Evolutionary conservation across 1,139 yeast species (phyloP).

Genomic region (Saccharomycopsis hybrid): DNA sequence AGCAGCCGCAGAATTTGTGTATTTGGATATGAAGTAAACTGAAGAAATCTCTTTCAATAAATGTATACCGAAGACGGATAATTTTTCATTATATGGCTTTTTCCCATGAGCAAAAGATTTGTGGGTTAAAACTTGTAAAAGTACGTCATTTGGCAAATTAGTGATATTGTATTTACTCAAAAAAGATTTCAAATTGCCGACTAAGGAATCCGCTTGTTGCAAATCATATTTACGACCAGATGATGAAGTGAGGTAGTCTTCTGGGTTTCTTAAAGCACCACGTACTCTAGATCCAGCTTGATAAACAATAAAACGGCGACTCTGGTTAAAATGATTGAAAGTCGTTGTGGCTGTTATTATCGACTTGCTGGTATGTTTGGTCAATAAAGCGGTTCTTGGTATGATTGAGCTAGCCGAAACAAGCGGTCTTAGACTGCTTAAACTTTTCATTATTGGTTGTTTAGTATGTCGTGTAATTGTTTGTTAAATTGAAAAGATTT

Average conservation of each 20-base stretch:
- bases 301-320: constrained; percentile 12
- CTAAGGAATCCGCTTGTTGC: constrained; percentile 40
- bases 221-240: constrained; percentile 57
- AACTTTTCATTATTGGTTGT: too few species aligned
- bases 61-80: constrained; percentile 73
- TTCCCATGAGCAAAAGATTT: constrained; percentile 90
- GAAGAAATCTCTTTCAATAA: constrained; percentile 56
- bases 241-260: constrained; percentile 48
- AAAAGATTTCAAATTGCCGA: constrained; percentile 23
- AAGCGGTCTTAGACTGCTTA: too few species aligned
- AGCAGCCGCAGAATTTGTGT: constrained; percentile 21
- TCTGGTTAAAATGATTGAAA: too few species aligned
- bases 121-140: constrained; percentile 80
- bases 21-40: constrained; percentile 37
- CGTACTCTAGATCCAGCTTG: constrained; percentile 60
- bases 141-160: constrained; percentile 37
- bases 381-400: too few species aligned
- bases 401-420: too few species aligned
- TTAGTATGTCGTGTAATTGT: too few species aligned
- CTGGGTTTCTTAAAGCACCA: constrained; percentile 75
- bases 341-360: too few species aligned
- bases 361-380: too few species aligned
- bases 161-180: constrained; percentile 48
- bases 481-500: too few species aligned
- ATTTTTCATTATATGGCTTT: constrained; percentile 81